Base-by-base conservation (phyloP, 768 basidiomycete species). In the Panaeolus cyanescens region DNA sequence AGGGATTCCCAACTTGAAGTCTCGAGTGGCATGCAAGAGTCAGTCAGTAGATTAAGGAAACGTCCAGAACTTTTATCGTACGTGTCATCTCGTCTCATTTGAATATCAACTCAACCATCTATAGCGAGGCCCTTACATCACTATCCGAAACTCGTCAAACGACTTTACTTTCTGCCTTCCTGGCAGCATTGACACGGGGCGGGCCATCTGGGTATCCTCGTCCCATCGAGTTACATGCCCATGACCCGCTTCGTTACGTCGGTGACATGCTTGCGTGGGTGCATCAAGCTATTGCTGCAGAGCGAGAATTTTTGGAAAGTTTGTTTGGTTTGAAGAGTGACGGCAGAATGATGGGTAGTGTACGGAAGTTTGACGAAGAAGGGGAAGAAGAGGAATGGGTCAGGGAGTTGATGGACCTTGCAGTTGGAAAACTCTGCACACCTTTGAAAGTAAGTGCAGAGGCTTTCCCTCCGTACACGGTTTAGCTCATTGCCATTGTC, bases 221-320 rank as follows among this genome's bases (percentile, higher is more conserved):
- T 5, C 94, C 96, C 0, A 99, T 99, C 63, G 97, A 99, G 72
- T 81, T 99, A 3, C 97, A 99, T 69, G 97, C 97, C 0, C 97
- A 99, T 67, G 97, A 99, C 71, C 96, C 97, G 0, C 83, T 95
- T 65, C 88, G 96, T 32, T 99, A 99, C 71, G 88, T 96, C 13
- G 97, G 97, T 13, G 96, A 99, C 74, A 99, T 99, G 93, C 86
- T 99, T 7, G 96, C 96, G 0, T 98, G 96, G 96, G 89, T 98
- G 0, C 96, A 99, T 74, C 96, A 99, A 64, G 85, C 91, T 0
- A 94, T 97, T 62, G 97, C 97, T 0, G 92, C 92, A 1, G 97
- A 99, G 70, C 89, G 89, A 42, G 97, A 99, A 75, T 95, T 96
- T 67, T 81, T 99, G 20, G 95, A 98, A 68, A 81, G 86, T 32